Conservation (phyloP, 2,329 filamentous ascomycete species). For the Davidsoniella neocaledoniae region DNA sequence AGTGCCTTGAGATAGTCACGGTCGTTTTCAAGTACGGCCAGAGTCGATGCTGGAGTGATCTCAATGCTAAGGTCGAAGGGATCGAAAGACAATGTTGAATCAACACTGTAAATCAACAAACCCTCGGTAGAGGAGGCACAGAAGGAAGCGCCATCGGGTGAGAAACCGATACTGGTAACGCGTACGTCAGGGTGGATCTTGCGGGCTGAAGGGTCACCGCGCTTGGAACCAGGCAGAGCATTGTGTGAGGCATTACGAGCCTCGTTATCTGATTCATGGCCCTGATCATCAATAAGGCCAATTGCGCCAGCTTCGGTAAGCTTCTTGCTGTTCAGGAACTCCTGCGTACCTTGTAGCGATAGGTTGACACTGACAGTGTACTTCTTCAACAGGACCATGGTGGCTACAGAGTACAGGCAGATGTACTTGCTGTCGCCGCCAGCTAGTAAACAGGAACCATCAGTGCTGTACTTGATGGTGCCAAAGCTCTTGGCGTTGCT, state of each 20-base stretch:
- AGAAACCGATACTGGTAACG: slow-evolving; percentile 71
- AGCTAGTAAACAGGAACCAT: slow-evolving; percentile 78
- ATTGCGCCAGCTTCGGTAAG: slow-evolving; percentile 80
- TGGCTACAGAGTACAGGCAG: slow-evolving; percentile 87
- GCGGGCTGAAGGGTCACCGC: slow-evolving; percentile 62
- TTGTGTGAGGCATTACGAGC: slow-evolving; percentile 78
- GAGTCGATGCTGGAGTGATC: slow-evolving; percentile 74
- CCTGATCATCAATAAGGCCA: slow-evolving; percentile 67
- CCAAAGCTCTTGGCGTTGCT: slow-evolving; percentile 81
- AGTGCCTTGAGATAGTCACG: slow-evolving; percentile 80
- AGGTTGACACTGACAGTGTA: slow-evolving; percentile 92
- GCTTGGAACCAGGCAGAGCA: slow-evolving; percentile 68
- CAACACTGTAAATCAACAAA: slow-evolving; percentile 80
- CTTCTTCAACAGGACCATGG: slow-evolving; percentile 82
- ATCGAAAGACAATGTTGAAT: slow-evolving; percentile 72
- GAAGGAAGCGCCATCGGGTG: slow-evolving; percentile 76
- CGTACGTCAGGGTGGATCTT: slow-evolving; percentile 66
- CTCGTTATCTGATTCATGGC: slow-evolving; percentile 36
- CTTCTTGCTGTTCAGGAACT: slow-evolving; percentile 84
- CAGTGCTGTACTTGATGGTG: slow-evolving; percentile 77
- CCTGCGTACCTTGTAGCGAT: slow-evolving; percentile 89
- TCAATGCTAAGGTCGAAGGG: slow-evolving; percentile 92
- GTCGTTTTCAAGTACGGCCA: slow-evolving; percentile 48
- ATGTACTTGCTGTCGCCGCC: slow-evolving; percentile 98
- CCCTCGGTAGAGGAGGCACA: slow-evolving; percentile 93